phyloP scores from a whole-genome alignment of 495 filamentous ascomycete genomes.

The Penicillium argentinense region DNA sequence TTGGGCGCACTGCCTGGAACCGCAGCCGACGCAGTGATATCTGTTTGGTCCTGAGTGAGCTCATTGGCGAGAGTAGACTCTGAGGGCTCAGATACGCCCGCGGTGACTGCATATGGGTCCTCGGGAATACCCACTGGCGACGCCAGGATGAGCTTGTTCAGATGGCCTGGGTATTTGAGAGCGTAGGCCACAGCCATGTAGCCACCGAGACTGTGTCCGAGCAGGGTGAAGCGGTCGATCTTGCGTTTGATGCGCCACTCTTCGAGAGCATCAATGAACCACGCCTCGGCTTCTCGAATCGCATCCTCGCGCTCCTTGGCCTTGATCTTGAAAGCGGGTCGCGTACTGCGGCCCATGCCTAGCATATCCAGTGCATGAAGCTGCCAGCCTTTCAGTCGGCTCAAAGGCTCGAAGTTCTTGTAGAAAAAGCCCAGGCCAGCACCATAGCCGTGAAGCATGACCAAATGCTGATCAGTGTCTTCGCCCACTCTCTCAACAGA shows the following conservation, averaged over 20 bases:
- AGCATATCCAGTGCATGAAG: constrained; percentile 89
- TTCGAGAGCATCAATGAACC: constrained; percentile 95
- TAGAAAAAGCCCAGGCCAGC: constrained; percentile 97
- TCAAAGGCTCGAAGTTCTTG: constrained; percentile 90
- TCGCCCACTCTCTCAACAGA: constrained; percentile 83
- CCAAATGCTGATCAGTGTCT: constrained; percentile 74
- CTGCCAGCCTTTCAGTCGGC: constrained; percentile 76
- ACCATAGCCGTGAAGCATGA: constrained; percentile 97
- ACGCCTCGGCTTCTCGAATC: constrained; percentile 87
- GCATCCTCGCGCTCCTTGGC: constrained; percentile 79
- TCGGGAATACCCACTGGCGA: constrained; percentile 94
- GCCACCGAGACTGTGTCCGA: constrained; percentile 91
- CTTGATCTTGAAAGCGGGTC: constrained; percentile 79
- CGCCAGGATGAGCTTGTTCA: constrained; percentile 94
- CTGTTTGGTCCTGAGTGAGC: constrained; percentile 70
- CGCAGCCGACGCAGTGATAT: constrained; percentile 38
- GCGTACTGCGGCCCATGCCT: constrained; percentile 87
- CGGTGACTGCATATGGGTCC: constrained; percentile 85
- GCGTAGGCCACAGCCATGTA: constrained; percentile 95
- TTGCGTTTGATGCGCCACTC: constrained; percentile 89
- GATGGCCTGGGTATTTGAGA: constrained; percentile 87
- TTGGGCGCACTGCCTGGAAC: constrained; percentile 31
- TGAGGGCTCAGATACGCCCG: constrained; percentile 73
- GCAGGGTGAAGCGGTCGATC: constrained; percentile 88
- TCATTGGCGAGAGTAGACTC: constrained; percentile 70